These are phyloP conservation scores for Xanthoconium purpureum DNA, from an alignment of 768 basidiomycete genomes.

Conservation along the genomic window DNA sequence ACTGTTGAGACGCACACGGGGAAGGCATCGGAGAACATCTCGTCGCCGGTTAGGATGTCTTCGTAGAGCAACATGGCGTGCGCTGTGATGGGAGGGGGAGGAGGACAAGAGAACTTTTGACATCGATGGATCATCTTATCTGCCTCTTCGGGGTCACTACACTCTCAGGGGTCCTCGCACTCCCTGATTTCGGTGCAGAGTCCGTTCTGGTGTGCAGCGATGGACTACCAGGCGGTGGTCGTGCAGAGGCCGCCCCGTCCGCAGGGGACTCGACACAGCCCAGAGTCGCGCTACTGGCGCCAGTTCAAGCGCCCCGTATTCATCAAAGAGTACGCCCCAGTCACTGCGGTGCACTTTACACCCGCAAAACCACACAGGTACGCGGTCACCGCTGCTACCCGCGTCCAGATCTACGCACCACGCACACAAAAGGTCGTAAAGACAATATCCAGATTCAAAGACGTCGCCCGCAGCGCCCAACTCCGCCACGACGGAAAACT, in stretches of 20 bases:
- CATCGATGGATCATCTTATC: slow-evolving; percentile 20
- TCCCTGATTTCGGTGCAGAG: not conserved
- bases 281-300: slow-evolving; percentile 84
- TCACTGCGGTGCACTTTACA: slow-evolving; percentile 92
- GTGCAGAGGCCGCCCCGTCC: slow-evolving; percentile 58
- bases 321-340: slow-evolving; percentile 94
- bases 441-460: slow-evolving; percentile 96
- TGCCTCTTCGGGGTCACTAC: slow-evolving; percentile 2
- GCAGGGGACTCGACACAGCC: slow-evolving; percentile 54
- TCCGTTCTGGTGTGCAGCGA: slow-evolving; percentile 23
- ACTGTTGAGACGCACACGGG: slow-evolving; percentile 55
- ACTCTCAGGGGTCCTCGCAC: slow-evolving; percentile 8
- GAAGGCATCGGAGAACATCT: slow-evolving; percentile 95
- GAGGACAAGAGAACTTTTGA: not conserved
- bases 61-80: slow-evolving; percentile 66
- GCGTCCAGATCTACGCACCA: slow-evolving; percentile 94
- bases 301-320: slow-evolving; percentile 89
- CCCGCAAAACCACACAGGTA: slow-evolving; percentile 86
- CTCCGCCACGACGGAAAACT: slow-evolving; percentile 94
- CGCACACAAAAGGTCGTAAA: slow-evolving; percentile 95
- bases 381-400: slow-evolving; percentile 91
- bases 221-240: slow-evolving; percentile 82
- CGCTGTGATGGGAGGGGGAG: slow-evolving; percentile 2
- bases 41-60: slow-evolving; percentile 76
- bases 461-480: slow-evolving; percentile 84